Percentiles rank a stretch among this genome's conserved stretches.
These are phyloP conservation scores for Leccinum griseonigrum DNA, from an alignment of 1,284 basidiomycete species.

Conservation along the genomic window DNA sequence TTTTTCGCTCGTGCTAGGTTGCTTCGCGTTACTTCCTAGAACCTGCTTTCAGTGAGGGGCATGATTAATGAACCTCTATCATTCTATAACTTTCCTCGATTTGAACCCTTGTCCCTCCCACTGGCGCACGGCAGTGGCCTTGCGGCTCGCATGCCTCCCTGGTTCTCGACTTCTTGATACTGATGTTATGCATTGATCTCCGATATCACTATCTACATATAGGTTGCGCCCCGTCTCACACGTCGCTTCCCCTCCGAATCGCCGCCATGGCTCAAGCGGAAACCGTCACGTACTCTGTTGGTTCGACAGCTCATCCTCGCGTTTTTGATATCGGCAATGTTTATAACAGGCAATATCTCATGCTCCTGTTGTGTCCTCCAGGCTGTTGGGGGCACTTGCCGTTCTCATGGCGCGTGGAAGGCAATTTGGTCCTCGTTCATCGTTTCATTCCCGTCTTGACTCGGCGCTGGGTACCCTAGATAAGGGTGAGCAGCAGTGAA, in stretches of 20 bases:
- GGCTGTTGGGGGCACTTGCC: constrained; percentile 37
- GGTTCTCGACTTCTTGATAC: not conserved
- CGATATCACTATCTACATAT: constrained; percentile 7
- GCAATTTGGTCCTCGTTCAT: constrained; percentile 14
- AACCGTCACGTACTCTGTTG: constrained; percentile 12
- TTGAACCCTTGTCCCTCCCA: constrained; percentile 3
- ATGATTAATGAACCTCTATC: constrained; percentile 4
- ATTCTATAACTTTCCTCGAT: not conserved
- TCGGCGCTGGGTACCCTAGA: constrained; percentile 35
- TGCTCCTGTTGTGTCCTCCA: constrained; percentile 23
- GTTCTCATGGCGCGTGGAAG: constrained; percentile 42
- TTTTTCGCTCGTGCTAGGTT: not conserved
- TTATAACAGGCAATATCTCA: constrained; percentile 42
- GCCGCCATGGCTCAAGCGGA: constrained; percentile 9
- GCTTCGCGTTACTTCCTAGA: not conserved
- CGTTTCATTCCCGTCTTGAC: constrained; percentile 4
- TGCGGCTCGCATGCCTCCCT: not conserved
- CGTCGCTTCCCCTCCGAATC: not conserved
- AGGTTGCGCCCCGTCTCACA: constrained; percentile 1
- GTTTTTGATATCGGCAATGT: constrained; percentile 48
- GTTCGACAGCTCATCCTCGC: constrained; percentile 43
- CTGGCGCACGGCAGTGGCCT: not conserved
- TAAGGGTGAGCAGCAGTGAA: constrained; percentile 36
- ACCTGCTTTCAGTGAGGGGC: not conserved
- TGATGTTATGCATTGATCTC: not conserved